Evolutionary conservation across 2,329 filamentous ascomycete genomes (phyloP), one percentile per base, ranked within the genome.

Genomic region (Pseudocercospora crystallina): DNA sequence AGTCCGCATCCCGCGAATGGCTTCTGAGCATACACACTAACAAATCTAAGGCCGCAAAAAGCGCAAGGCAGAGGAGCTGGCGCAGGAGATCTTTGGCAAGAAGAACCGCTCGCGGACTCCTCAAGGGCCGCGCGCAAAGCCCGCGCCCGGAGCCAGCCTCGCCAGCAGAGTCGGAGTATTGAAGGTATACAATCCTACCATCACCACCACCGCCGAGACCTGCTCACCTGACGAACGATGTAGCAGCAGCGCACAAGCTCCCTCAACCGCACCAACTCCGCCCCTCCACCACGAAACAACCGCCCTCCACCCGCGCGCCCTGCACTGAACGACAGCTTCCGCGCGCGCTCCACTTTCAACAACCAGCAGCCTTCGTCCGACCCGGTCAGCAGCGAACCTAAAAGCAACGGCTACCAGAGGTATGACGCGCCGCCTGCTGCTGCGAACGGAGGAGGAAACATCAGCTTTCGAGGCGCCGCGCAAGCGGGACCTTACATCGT

Each of bases 81-180:
- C 87, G 30, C 79, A 86, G 61, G 78, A 81, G 65, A 89, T 91
- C 65, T 85, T 91, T 60, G 81, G 81, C 60, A 80, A 81, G 65
- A 71, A 70, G 47, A 73, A 78, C 51, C 81, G 84, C 59, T 71
- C 79, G 45, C 85, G 80, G 64, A 78, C 73, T 10, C 73, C 84
- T 34, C 79, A 80, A 13, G 67, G 74, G 17, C 73, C 71, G 37
- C 49, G 51, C 44, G 51, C 53, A 37, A 60, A 51, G 81, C 67
- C 71, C 54, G 74, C 45, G 47, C 65, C 47, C 9, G 63, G 57
- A 61, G 78, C 44, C 75, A 83, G 62, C 82, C 79, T 90, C 43
- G 82, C 87, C 48, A 87, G 84, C 70, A 81, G 87, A 68, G 83
- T 87, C 51, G 87, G 87, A 34, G 77, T 90, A 43, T 83, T 81